Base-by-base conservation (phyloP, 805 yeast species). In the Candida yuanshanica region DNA sequence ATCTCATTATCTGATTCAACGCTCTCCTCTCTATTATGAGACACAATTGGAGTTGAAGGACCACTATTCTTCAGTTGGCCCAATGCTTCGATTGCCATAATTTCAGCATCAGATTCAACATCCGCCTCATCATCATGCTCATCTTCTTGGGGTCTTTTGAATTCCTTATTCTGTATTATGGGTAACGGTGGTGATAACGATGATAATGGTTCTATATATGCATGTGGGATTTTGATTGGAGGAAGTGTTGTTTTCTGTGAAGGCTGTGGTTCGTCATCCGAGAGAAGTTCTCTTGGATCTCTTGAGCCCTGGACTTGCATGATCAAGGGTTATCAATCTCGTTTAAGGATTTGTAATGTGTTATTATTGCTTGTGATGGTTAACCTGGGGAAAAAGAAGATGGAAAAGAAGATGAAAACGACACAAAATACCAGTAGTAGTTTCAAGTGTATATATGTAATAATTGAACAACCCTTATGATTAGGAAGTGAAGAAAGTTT, bases 1-100 rank as follows among this genome's bases (percentile, higher is more conserved):
- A 70, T 34, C 67, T 71, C 35, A 68, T 76, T 29, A 46, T 49
- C 34, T 45, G 35, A 44, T 2, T 27, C 33, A 18, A 20, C 22
- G 24, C 22, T 25, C 14, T 31, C 37, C 7, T 33, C 35, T 18
- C 37, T 31, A 40, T 34, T 37, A 13, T n/a, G 31, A 6, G 39
- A n/a, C 14, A 25, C 13, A 4, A 18, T 16, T 10, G 50, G 51
- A 1, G 50, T 43, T 7, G 51, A 18, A 7, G 36, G 37, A 1
- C 47, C 45, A 32, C 56, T 45, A 35, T 55, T 52, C 45, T 44
- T 59, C 56, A 43, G 51, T 44, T 54, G 51, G 10, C 50, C 51
- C 20, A 58, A 43, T 1, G 56, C 60, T 24, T 53, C 47, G 1
- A 51, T 42, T 2, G 59, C 59, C n/a, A 53, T 31, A 11, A 46